phyloP scores from a whole-genome alignment of 1,284 basidiomycete genomes.

The Thecaphora frezii region DNA sequence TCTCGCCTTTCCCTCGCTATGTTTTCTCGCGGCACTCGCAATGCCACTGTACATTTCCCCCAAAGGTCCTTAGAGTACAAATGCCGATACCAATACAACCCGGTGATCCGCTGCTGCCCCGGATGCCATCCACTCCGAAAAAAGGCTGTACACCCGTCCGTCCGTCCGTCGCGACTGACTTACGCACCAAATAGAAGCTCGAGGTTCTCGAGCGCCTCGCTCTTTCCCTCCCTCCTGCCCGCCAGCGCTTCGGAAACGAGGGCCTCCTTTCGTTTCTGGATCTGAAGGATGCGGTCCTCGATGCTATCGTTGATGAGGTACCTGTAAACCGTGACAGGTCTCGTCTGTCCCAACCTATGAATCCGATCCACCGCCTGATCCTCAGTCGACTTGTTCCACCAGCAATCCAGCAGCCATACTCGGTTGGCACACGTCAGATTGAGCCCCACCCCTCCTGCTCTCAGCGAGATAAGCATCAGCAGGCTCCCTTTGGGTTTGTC shows the following conservation, averaged over 20 bases:
- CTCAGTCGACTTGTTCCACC: slow-evolving; percentile 63
- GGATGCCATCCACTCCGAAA: no score
- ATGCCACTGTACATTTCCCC: no score
- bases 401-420: slow-evolving; percentile 56
- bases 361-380: slow-evolving; percentile 71
- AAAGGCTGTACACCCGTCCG: no score
- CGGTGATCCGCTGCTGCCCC: no score
- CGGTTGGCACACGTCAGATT: slow-evolving; percentile 55
- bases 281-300: slow-evolving; percentile 67
- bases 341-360: slow-evolving; percentile 82
- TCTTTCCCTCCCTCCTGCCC: slow-evolving; percentile 11
- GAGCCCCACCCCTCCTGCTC: slow-evolving; percentile 86
- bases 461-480: slow-evolving; percentile 83
- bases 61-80: no score
- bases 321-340: slow-evolving; percentile 84
- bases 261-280: slow-evolving; percentile 91
- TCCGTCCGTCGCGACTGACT: not conserved
- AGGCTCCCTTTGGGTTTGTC: slow-evolving; percentile 72
- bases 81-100: no score
- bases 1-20: no score
- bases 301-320: slow-evolving; percentile 92
- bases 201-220: slow-evolving; percentile 49
- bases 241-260: slow-evolving; percentile 67
- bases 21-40: no score
- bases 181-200: slow-evolving; percentile 45